A percentile compares a stretch with the other conserved stretches of the same genome.
phyloP scores from a whole-genome alignment of 768 basidiomycete species.

The Leccinum longicurvipes region DNA sequence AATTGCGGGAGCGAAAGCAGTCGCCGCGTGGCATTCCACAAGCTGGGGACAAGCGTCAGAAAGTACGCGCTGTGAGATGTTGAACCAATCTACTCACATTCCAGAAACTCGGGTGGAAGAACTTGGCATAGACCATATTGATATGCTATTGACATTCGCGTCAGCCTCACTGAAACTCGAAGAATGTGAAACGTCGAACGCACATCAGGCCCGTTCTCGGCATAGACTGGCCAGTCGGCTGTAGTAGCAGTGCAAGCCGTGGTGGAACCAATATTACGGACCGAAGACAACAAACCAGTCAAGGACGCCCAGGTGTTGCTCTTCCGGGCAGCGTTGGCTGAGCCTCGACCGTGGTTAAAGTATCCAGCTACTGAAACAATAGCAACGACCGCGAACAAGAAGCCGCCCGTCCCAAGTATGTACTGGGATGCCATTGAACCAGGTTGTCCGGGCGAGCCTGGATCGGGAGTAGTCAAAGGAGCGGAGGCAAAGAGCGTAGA shows the following conservation, averaged over 20 bases:
- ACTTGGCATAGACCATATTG: conserved; percentile 20
- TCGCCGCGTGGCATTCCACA: conserved; percentile 18
- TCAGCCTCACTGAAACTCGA: not conserved
- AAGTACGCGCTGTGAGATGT: not conserved
- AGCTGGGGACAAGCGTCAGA: not conserved
- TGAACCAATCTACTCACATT: conserved; percentile 7
- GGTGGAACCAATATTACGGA: not conserved
- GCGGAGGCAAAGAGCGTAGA: not conserved
- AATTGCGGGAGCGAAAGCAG: conserved; percentile 14
- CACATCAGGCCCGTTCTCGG: conserved; percentile 14
- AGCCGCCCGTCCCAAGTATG: conserved; percentile 13
- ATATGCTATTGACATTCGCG: conserved; percentile 5
- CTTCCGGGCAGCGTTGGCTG: not conserved
- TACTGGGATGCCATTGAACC: not conserved
- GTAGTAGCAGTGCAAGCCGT: not conserved
- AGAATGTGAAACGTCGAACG: not conserved
- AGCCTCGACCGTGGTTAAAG: conserved; percentile 10
- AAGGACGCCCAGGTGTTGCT: conserved; percentile 7
- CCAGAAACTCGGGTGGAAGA: conserved; percentile 22
- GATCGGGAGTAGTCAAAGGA: conserved; percentile 1
- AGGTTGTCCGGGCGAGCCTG: not conserved
- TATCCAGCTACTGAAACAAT: conserved; percentile 16
- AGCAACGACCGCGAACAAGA: conserved; percentile 11
- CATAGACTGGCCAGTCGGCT: not conserved
- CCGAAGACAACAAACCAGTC: conserved; percentile 3